These are phyloP conservation scores for Eucalyptus erythrocorys DNA, from an alignment of 345 rosid genomes.

Conservation along the genomic window DNA sequence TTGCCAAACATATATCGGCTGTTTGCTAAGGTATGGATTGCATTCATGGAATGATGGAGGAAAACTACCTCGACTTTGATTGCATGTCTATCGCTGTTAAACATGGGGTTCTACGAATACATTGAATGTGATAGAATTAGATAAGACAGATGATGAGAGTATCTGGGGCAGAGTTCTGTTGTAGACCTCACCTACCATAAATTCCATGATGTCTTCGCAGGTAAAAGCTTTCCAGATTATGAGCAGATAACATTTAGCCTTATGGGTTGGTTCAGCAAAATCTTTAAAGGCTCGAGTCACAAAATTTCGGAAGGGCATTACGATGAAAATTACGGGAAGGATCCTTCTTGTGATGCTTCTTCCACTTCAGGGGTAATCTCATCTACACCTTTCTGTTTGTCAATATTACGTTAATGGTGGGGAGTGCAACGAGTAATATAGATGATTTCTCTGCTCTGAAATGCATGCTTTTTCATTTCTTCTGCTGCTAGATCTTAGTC, in stretches of 20 bases:
- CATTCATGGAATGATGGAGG: not conserved
- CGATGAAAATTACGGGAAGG: slow-evolving; percentile 27
- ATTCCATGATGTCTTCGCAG: slow-evolving; percentile 14
- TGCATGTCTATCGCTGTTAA: not conserved
- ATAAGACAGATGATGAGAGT: not conserved
- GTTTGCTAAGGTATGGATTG: not conserved
- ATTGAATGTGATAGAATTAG: not conserved
- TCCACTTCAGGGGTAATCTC: slow-evolving; percentile 61
- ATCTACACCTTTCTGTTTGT: not conserved
- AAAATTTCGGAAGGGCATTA: slow-evolving; percentile 36
- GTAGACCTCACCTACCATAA: not conserved
- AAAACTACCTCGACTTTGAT: not conserved
- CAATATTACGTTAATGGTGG: not conserved
- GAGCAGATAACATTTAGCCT: slow-evolving; percentile 28
- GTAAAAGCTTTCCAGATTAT: slow-evolving; percentile 18
- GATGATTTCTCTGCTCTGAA: not conserved
- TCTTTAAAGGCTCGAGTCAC: slow-evolving; percentile 65
- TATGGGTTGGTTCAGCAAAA: slow-evolving; percentile 88
- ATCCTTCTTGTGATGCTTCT: slow-evolving; percentile 28
- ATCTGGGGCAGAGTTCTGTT: not conserved
- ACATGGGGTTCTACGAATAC: not conserved
- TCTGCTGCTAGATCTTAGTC: not conserved
- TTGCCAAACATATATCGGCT: not conserved
- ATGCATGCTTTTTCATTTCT: not conserved
- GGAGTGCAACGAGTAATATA: not conserved